Percentiles rank a stretch among this genome's conserved stretches.
These are phyloP conservation scores for Triglochin maritima DNA, from an alignment of 106 monocot species.

Conservation along the genomic window DNA sequence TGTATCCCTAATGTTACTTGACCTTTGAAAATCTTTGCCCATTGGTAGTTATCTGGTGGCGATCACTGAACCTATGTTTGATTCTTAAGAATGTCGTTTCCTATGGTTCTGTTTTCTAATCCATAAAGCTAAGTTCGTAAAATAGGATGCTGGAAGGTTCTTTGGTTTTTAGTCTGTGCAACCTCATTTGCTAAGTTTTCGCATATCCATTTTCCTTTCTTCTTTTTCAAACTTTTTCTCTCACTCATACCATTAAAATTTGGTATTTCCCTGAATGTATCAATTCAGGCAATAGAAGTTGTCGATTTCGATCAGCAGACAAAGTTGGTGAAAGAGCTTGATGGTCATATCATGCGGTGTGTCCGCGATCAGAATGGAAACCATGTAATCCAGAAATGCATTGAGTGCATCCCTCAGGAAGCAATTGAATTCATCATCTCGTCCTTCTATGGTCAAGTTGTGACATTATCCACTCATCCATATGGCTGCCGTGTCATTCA, in stretches of 20 bases:
- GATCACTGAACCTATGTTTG: neutral
- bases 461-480: constrained; percentile 7
- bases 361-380: constrained; percentile 21
- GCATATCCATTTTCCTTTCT: neutral
- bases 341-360: constrained; percentile 12
- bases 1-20: neutral
- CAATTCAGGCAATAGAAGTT: constrained; percentile 9
- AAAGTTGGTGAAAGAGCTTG: constrained; percentile 11
- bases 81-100: neutral
- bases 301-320: constrained; percentile 6
- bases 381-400: constrained; percentile 24
- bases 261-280: neutral
- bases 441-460: constrained; percentile 7
- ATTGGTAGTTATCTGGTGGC: neutral
- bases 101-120: neutral
- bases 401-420: constrained; percentile 9
- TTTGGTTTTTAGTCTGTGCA: neutral
- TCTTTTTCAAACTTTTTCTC: neutral
- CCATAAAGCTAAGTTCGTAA: neutral
- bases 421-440: constrained; percentile 6
- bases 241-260: neutral
- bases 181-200: no score
- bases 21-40: neutral
- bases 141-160: neutral
- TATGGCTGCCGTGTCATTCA: constrained; percentile 23